phyloP scores from a whole-genome alignment of 306 rosid genomes.

The Ormosia semicastrata region DNA sequence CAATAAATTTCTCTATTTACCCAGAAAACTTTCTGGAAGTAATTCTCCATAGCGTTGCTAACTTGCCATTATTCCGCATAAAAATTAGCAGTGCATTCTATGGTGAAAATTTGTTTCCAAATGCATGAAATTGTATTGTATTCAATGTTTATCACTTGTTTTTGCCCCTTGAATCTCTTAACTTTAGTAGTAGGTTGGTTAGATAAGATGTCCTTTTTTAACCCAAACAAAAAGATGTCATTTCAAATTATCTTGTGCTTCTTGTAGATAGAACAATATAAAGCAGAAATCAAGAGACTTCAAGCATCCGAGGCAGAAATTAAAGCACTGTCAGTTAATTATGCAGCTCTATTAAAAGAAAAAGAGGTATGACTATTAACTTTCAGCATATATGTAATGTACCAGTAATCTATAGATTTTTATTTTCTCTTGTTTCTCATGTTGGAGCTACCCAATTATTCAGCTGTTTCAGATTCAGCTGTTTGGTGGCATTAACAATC shows the following conservation, averaged over 20 bases:
- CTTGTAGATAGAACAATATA: conserved; percentile 60
- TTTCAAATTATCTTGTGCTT: not conserved
- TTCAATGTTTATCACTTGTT: not conserved
- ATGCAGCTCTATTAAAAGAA: conserved; percentile 76
- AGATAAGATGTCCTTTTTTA: not conserved
- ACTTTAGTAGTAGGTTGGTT: conserved; percentile 4
- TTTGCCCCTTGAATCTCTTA: not conserved
- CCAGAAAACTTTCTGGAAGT: not conserved
- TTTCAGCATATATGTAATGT: not conserved
- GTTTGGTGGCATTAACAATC: not conserved
- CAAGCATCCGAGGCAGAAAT: conserved; percentile 82
- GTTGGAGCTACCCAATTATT: not conserved
- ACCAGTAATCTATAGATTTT: not conserved
- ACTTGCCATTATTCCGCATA: not conserved
- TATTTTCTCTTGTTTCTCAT: conserved; percentile 2
- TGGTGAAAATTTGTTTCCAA: not conserved
- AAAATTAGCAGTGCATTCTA: not conserved
- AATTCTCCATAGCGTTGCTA: not conserved
- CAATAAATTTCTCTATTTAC: not conserved
- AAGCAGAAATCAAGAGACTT: conserved; percentile 71
- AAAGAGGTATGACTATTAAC: conserved; percentile 53
- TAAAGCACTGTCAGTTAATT: conserved; percentile 69
- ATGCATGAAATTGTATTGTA: not conserved
- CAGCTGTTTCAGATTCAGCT: not conserved
- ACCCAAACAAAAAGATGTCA: not conserved